phyloP scores from a whole-genome alignment of 2,329 filamentous ascomycete species.

The Lecanicillium sp. region DNA sequence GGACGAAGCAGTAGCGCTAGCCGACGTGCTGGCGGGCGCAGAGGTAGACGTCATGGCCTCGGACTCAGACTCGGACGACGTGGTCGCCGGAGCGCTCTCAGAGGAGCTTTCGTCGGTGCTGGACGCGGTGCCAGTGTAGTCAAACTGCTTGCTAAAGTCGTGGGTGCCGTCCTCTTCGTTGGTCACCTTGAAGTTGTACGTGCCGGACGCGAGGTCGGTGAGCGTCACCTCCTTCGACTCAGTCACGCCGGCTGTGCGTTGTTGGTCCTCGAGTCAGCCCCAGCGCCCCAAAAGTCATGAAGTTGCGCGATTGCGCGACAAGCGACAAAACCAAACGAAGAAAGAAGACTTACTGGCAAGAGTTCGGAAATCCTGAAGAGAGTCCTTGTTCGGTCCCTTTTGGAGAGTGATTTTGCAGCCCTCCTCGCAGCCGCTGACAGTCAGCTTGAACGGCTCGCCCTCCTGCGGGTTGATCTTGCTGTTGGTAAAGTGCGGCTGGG shows the following conservation, averaged over 20 bases:
- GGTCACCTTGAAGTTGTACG: slow-evolving; percentile 27
- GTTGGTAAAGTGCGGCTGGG: slow-evolving; percentile 25
- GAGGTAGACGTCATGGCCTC: no score
- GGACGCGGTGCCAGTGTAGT: slow-evolving; percentile 17
- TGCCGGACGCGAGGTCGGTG: slow-evolving; percentile 18
- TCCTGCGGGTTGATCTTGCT: slow-evolving; percentile 17
- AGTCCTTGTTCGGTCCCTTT: slow-evolving; percentile 18
- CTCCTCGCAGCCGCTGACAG: slow-evolving; percentile 20
- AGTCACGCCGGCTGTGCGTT: slow-evolving; percentile 11
- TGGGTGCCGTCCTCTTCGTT: slow-evolving; percentile 17
- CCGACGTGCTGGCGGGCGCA: slow-evolving; percentile 20
- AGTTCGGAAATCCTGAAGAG: slow-evolving; percentile 21
- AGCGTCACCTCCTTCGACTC: slow-evolving; percentile 22
- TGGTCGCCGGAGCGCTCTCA: slow-evolving; percentile 5
- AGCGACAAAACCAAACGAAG: not conserved
- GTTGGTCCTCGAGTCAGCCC: no score
- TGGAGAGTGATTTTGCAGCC: slow-evolving; percentile 28
- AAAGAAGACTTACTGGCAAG: slow-evolving; percentile 21
- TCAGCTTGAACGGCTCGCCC: slow-evolving; percentile 24
- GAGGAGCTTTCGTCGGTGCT: slow-evolving; percentile 1
- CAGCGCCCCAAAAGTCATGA: no score
- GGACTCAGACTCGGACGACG: not conserved
- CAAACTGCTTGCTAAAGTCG: slow-evolving; percentile 26
- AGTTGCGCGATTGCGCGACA: no score
- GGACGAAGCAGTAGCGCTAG: slow-evolving; percentile 14